phyloP scores from a whole-genome alignment of 148 eudicot species.

The Rhododendron kiyosumense region DNA sequence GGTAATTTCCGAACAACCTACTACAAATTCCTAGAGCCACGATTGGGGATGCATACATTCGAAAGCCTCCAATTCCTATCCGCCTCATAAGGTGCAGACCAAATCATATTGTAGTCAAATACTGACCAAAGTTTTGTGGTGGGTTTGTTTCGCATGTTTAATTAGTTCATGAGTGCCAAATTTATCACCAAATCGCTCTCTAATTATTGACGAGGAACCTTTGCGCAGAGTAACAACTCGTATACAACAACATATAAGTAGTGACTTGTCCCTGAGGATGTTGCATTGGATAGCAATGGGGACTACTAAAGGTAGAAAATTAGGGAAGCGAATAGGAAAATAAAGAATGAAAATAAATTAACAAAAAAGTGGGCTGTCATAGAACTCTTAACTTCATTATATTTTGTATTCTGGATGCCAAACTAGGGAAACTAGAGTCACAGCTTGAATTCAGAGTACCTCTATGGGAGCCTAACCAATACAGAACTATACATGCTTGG shows the following conservation, averaged over 20 bases:
- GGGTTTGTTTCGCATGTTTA: background rate
- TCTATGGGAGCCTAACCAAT: background rate
- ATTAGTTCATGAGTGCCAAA: background rate
- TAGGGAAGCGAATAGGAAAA: background rate
- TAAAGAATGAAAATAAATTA: background rate
- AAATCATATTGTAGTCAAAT: background rate
- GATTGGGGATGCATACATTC: background rate
- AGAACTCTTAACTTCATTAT: background rate
- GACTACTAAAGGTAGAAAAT: background rate
- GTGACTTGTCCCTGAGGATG: background rate
- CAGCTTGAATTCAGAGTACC: background rate
- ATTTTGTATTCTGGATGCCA: slow-evolving; percentile 1
- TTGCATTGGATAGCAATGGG: background rate
- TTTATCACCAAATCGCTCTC: background rate
- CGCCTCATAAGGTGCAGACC: background rate
- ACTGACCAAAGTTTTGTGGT: background rate
- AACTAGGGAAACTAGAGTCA: background rate
- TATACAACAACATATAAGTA: background rate
- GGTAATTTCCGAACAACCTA: too few relatives aligned
- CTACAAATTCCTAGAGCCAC: too few relatives aligned
- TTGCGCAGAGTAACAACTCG: background rate
- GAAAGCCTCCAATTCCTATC: background rate
- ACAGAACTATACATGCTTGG: too few relatives aligned
- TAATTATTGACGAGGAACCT: background rate
- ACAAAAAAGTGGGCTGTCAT: background rate